These are phyloP conservation scores for Amphicarpaea edgeworthii DNA, from an alignment of 306 rosid genomes.

Conservation along the genomic window DNA sequence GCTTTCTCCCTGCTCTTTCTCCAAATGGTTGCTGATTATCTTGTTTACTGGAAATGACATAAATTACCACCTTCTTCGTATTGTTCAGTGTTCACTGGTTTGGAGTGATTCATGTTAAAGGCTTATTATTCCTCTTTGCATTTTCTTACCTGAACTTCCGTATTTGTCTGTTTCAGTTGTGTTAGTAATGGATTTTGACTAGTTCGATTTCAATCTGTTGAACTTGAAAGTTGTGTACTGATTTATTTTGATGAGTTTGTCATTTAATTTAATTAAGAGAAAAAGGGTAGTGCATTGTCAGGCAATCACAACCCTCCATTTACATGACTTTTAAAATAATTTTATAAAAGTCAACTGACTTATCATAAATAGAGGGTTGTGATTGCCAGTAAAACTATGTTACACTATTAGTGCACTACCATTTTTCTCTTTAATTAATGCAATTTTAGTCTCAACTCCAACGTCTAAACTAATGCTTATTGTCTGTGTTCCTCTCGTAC, in stretches of 20 bases:
- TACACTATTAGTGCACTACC: too few species aligned
- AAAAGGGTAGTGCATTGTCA: too few species aligned
- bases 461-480: neutral
- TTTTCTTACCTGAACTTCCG: constrained; percentile 6
- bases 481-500: neutral
- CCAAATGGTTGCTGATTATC: constrained; percentile 27
- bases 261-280: constrained; percentile 21
- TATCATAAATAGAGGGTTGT: too few species aligned
- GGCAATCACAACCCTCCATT: too few species aligned
- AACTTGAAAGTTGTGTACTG: constrained; percentile 3
- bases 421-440: constrained; percentile 5
- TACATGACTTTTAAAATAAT: too few species aligned
- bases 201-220: constrained; percentile 28
- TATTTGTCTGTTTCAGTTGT: constrained; percentile 1
- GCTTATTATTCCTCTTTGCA: constrained; percentile 12
- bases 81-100: neutral
- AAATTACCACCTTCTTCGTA: constrained; percentile 9
- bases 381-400: too few species aligned
- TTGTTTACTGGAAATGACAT: constrained; percentile 31
- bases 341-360: too few species aligned
- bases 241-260: neutral
- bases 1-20: constrained; percentile 35
- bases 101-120: neutral
- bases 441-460: constrained; percentile 16
- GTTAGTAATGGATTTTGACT: constrained; percentile 14